Evolutionary conservation across 2,329 filamentous ascomycete genomes (phyloP), one percentile per base, ranked within the genome.

Genomic region (Sclerotinia glacialis): DNA sequence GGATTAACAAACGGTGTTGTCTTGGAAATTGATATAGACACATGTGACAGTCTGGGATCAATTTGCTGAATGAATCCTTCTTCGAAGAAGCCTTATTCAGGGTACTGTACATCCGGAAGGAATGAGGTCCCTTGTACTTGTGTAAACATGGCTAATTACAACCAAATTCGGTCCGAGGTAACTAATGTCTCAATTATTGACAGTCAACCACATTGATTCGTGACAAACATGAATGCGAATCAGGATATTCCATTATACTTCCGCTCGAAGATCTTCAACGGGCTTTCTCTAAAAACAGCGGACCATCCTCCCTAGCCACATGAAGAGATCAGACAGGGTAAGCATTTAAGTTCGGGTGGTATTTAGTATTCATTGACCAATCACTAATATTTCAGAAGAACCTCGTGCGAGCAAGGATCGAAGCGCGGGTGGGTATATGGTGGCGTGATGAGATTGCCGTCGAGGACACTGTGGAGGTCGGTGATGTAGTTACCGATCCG

Each of bases 101-200:
- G n/a, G 52, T 50, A 58, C 52, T n/a, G 21, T 49, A 40, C 58
- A 61, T 16, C 31, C 42, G 21, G 53, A 65, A 65, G 63, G 63
- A 59, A 59, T 65, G 42, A 37, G n/a, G 46, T 26, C 23, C 14
- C 44, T 61, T 16, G 58, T 37, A 61, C 44, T 59, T 28, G 42
- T 65, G 63, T 59, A 56, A 46, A 46, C 21, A 64, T 47, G 37
- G 26, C 61, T 59, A 47, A 40, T 34, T 50, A 42, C 42, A 47
- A n/a, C 11, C 1, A 59, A 47, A 65, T 59, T 65, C 63, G 63
- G 53, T 59, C 63, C 63, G 63, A 65, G 63, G 63, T 49, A 49
- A 23, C 31, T n/a, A 50, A 59, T 59, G 63, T 50, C 63, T 65
- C 63, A 64, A 34, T 37, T 18, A 46, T 46, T 47, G 21, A 53